Percentiles rank a stretch among this genome's conserved stretches.
phyloP scores from a whole-genome alignment of 306 rosid species.

The Cucumis hystrix region DNA sequence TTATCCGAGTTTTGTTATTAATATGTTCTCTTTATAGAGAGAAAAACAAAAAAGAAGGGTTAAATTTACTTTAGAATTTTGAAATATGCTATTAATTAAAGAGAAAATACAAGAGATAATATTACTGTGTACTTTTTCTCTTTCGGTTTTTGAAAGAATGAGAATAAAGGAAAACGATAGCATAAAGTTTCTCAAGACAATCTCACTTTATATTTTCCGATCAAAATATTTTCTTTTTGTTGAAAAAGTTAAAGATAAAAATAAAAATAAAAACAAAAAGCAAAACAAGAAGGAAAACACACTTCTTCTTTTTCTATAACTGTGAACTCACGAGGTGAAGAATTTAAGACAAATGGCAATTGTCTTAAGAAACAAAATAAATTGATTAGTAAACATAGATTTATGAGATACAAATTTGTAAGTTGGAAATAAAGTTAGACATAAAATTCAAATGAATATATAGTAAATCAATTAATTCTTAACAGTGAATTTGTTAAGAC shows the following conservation, averaged over 20 bases:
- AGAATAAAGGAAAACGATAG: background rate
- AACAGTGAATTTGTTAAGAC: too few relatives aligned
- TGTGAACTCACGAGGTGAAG: background rate
- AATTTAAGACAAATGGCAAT: background rate
- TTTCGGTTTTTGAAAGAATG: background rate
- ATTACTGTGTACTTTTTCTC: background rate
- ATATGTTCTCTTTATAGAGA: too few relatives aligned
- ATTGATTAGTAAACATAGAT: too few relatives aligned
- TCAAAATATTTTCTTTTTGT: background rate
- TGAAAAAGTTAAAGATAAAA: background rate
- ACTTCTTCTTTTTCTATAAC: background rate
- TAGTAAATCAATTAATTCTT: too few relatives aligned
- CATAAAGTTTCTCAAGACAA: background rate
- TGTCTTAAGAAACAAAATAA: too few relatives aligned
- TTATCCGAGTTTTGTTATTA: too few relatives aligned
- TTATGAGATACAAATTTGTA: too few relatives aligned
- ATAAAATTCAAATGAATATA: too few relatives aligned
- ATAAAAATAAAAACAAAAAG: background rate
- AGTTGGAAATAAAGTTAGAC: too few relatives aligned
- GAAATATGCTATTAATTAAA: background rate
- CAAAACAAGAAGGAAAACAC: background rate
- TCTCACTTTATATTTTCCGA: background rate
- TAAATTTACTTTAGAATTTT: background rate
- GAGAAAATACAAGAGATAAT: background rate
- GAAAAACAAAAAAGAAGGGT: too few relatives aligned